A percentile compares a stretch with the other conserved stretches of the same genome.
Evolutionary conservation across 805 yeast genomes (phyloP).

Genomic region (Candida dajiaensis): DNA sequence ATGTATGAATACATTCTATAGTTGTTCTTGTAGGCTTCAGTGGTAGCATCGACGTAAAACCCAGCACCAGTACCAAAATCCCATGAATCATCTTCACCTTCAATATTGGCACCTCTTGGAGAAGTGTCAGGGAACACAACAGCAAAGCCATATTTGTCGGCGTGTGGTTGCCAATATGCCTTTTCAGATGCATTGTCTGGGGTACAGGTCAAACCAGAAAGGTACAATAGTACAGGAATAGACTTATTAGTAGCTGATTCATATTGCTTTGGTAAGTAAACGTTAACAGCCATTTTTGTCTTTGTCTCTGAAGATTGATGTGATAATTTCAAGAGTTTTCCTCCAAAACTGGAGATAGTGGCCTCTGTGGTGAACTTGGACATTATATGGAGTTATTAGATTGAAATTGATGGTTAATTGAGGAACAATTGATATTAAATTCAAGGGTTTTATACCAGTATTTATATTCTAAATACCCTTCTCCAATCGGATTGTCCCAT

Average conservation of each 20-base stretch:
- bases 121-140: slow-evolving; percentile 95
- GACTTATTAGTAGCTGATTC: slow-evolving; percentile 22
- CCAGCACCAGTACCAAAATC: slow-evolving; percentile 97
- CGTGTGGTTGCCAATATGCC: slow-evolving; percentile 80
- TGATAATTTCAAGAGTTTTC: slow-evolving; percentile 65
- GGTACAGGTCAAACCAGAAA: slow-evolving; percentile 89
- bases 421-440: too few relatives aligned
- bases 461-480: too few relatives aligned
- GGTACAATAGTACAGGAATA: slow-evolving; percentile 71
- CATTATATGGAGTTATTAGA: slow-evolving; percentile 1
- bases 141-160: slow-evolving; percentile 78
- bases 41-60: slow-evolving; percentile 82
- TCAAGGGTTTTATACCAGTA: too few relatives aligned
- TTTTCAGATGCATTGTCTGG: slow-evolving; percentile 93
- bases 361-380: slow-evolving; percentile 21
- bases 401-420: not conserved
- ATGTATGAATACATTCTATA: slow-evolving; percentile 87
- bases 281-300: slow-evolving; percentile 78
- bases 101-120: slow-evolving; percentile 76
- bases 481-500: not conserved
- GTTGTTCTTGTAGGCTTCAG: slow-evolving; percentile 61
- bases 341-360: slow-evolving; percentile 52
- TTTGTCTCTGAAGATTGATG: slow-evolving; percentile 64
- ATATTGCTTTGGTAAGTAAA: slow-evolving; percentile 66
- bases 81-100: slow-evolving; percentile 79